Percentiles rank a stretch among this genome's conserved stretches.
phyloP scores from a whole-genome alignment of 2,329 filamentous ascomycete species.

The Nothophaeocryptopus gaeumannii region DNA sequence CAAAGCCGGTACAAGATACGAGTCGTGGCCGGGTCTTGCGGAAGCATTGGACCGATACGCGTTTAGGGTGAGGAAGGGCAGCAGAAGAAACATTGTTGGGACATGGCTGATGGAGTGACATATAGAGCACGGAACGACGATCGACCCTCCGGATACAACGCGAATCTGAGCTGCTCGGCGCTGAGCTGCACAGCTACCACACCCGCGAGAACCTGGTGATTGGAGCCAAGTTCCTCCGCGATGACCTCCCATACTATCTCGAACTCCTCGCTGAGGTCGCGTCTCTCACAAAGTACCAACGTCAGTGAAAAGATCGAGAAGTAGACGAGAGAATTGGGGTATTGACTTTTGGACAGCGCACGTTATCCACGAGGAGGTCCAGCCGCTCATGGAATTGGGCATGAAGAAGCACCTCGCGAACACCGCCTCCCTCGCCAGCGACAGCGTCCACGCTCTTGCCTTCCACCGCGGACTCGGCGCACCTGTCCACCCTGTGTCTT shows the following conservation, averaged over 20 bases:
- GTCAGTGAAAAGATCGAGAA: conserved; percentile 41
- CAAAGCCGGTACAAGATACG: conserved; percentile 91
- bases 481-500: conserved; percentile 69
- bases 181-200: conserved; percentile 82
- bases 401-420: conserved; percentile 68
- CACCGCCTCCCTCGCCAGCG: conserved; percentile 70
- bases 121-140: conserved; percentile 77
- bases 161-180: conserved; percentile 92
- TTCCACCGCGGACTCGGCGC: conserved; percentile 92
- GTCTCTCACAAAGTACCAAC: conserved; percentile 78
- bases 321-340: conserved; percentile 4
- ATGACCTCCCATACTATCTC: conserved; percentile 95
- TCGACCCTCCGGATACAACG: conserved; percentile 89
- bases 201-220: conserved; percentile 90
- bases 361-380: conserved; percentile 86
- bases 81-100: conserved; percentile 1
- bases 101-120: conserved; percentile 19
- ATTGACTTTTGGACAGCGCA: conserved; percentile 58
- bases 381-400: conserved; percentile 70
- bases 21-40: conserved; percentile 83
- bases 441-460: conserved; percentile 79
- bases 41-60: conserved; percentile 92
- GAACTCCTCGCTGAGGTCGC: conserved; percentile 93
- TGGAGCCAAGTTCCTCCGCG: conserved; percentile 89
- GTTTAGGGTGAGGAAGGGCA: conserved; percentile 71